Evolutionary conservation across 192 early-diverging fungal species (phyloP), one percentile per base, ranked within the genome.

Genomic region (Backusella mclennaniae): DNA sequence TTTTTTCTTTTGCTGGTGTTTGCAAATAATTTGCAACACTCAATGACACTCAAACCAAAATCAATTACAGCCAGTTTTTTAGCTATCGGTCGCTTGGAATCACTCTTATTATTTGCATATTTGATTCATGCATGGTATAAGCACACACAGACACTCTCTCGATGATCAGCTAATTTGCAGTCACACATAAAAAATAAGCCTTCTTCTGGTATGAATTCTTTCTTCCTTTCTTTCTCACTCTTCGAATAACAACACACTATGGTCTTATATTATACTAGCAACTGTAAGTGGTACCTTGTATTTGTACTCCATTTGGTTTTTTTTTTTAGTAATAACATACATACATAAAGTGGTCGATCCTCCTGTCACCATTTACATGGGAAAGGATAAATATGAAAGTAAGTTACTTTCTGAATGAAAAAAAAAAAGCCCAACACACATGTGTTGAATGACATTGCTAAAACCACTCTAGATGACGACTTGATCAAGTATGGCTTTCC

Each of bases 361-460:
- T 31, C 88, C 95, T 3, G 93, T 92, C 33, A 81, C 84, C 31
- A 91, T 99, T 42, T 99, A 97, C 80, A 97, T 99, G 96, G 98
- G 98, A 75, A 97, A 95, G 82, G 96, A 99, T 87, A 98, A 98
- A 84, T 97, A 91, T 81, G 98, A 99, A 84, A 99, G 91, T 92
- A 84, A 80, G 84, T 39, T 14, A 19, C 6, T 44, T 71, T 17
- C n/a, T 44, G 4, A 15, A 1, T 44, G 15, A 44, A 17, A 17
- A 44, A 44, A 9, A 41, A 41, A 26, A 26, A 26, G 39, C 11
- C 11, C 8, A 41, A 44, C 42, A 4, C 42, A 44, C 15, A 17
- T 44, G 38, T 39, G 11, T 11, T 66, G 12, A 31, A 29, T 46
- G 76, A 66, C 52, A 41, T 76, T 35, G n/a, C 41, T 33, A 33